Conservation (phyloP, 2,329 filamentous ascomycete genomes). For the Penicillium brevicompactum region DNA sequence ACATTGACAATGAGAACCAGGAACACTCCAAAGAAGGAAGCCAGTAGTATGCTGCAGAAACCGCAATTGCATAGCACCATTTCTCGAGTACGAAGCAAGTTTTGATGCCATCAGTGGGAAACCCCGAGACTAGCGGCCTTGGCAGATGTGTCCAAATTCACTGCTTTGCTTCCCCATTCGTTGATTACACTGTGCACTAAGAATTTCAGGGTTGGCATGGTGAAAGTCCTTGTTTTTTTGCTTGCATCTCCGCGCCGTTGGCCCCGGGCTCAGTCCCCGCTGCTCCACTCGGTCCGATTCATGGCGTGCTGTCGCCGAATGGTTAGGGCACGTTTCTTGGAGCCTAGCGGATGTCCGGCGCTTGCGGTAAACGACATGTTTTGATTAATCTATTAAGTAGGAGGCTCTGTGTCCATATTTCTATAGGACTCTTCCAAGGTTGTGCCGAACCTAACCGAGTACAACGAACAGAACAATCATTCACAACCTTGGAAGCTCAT, state of each 20-base stretch:
- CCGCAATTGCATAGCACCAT: not conserved
- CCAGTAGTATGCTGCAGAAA: not conserved
- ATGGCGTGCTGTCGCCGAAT: not conserved
- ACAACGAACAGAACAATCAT: no score
- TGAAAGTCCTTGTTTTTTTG: not conserved
- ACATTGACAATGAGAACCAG: slow-evolving; percentile 13
- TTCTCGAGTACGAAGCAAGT: not conserved
- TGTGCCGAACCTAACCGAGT: no score
- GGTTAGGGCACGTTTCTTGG: not conserved
- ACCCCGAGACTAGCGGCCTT: not conserved
- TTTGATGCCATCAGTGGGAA: not conserved
- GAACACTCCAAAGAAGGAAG: slow-evolving; percentile 5
- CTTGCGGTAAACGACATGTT: no score
- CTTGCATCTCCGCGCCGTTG: not conserved
- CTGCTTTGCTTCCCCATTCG: not conserved
- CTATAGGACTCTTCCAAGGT: no score
- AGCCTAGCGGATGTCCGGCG: not conserved
- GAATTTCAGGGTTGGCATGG: not conserved
- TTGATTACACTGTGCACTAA: not conserved
- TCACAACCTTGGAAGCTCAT: no score
- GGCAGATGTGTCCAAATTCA: not conserved
- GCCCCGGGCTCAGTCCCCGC: not conserved
- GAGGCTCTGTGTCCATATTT: no score
- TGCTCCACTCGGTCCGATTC: not conserved
- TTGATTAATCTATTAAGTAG: no score